Base-by-base conservation (phyloP, 257 asterid genomes). In the Gynochthodes officinalis region DNA sequence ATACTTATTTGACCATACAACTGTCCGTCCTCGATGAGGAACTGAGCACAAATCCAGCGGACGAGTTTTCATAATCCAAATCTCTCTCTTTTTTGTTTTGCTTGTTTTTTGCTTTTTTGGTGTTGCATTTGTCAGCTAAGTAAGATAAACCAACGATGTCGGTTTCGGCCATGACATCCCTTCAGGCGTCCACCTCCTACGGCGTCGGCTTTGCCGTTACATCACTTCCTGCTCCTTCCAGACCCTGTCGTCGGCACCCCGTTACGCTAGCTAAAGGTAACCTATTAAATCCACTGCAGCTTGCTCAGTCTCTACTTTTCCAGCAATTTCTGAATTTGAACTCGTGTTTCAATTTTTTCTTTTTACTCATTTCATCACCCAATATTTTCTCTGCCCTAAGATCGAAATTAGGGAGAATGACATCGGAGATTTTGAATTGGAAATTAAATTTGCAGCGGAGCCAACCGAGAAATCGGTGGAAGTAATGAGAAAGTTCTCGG, bases 401-500 rank as follows among this genome's bases (percentile, higher is more conserved):
- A 9, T 27, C 58, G 55, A 4, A 58, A 59, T 28, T 42, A 1
- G 66, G 44, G 42, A 64, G 40, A 39, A 55, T 39, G 58, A 5
- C 62, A 16, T 4, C n/a, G 28, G 27, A 25, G 32, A 44, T 35
- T 3, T 3, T 25, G n/a, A 81, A 63, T 54, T 70, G 13, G 78
- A 6, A 11, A 33, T 3, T 69, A 18, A 35, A 64, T 71, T 60
- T 69, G 77, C 30, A 90, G 99, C 61, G 81, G 99, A 90, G 76
- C 99, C 99, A 44, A 71, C 96, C 62, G 98, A 95, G 77, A 89
- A 95, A 82, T 95, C 99, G 60, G 93, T 95, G 27, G 98, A 95
- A 44, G 46, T 89, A 66, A 95, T 92, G 99, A 92, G 99, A 86
- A 95, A 95, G 79, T 95, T 95, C 76, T 95, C 99, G 77, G 99